Base-by-base conservation (phyloP, 2,329 filamentous ascomycete genomes). In the Aspergillus intermedius region DNA sequence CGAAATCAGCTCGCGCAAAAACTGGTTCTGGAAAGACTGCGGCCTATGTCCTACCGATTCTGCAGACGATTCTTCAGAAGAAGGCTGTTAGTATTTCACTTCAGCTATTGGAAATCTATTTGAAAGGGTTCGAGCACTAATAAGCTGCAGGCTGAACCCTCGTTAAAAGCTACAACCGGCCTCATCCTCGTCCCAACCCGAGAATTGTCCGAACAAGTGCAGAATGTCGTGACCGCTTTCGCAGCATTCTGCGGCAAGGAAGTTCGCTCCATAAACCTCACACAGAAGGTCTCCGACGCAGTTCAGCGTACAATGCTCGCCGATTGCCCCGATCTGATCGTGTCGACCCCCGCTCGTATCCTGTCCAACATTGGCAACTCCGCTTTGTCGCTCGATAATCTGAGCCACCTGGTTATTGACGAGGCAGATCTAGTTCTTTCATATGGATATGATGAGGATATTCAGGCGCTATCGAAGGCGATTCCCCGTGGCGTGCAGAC, bases 11-110 rank as follows among this genome's bases (percentile, higher is more conserved):
- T 47, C 90, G 91, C 63, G 89, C 91, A 34, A 94, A 91, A 69
- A 97, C 93, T 4, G 93, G 93, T 10, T 95, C 91, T 3, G 93
- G 93, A 58, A 98, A 98, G 77, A 98, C 93, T 9, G 89, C 89
- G n/a, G 91, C 93, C 44, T 97, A 97, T 66, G 75, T 95, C 5
- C 77, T 98, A 39, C 93, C 93, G 1, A 79, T 95, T n/a, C 72
- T 98, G 13, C 87, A 95, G 58, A 80, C 81, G 32, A 87, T 95
- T 53, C 73, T 98, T 48, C 87, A 86, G 64, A 81, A 82, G 56
- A 95, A 95, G 71, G 71, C 79, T 59, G 82, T 84, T 67, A 49
- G 66, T 61, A 34, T 35, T 25, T 28, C 45, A 32, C 28, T 42
- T 35, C 35, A 19, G 21, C 13, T 22, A 3, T 5, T 21, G 8